phyloP scores from a whole-genome alignment of 441 rosid genomes.

The Aleurites moluccanus region DNA sequence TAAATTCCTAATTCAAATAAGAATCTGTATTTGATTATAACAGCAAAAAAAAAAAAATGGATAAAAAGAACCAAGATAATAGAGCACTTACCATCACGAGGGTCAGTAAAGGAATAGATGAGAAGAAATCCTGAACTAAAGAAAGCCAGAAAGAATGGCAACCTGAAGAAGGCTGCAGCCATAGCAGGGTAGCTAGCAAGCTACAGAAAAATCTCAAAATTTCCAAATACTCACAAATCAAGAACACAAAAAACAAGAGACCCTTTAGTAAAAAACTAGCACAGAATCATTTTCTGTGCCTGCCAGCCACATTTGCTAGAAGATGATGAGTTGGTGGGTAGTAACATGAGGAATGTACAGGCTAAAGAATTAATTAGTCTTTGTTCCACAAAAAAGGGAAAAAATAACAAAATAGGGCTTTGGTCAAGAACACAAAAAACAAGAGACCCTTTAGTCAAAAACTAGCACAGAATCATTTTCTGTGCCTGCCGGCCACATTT shows the following conservation, averaged over 20 bases:
- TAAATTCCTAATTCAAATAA: background rate
- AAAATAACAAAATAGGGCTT: background rate
- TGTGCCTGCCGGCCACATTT: constrained; percentile 17
- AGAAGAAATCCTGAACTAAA: constrained; percentile 30
- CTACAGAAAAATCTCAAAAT: background rate
- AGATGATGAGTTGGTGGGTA: background rate
- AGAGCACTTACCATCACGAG: constrained; percentile 54
- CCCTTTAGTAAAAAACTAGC: constrained; percentile 1
- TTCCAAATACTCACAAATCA: background rate
- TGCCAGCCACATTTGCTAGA: constrained; percentile 9
- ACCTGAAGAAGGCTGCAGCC: constrained; percentile 16
- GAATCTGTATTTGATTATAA: no score
- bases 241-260: background rate
- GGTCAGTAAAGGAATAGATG: constrained; percentile 56
- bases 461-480: background rate
- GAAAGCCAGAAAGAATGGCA: constrained; percentile 40
- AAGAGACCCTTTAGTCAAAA: background rate
- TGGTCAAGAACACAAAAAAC: constrained; percentile 21
- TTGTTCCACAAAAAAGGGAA: constrained; percentile 6
- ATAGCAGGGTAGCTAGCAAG: background rate
- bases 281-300: background rate
- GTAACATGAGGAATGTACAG: background rate
- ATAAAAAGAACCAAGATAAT: background rate
- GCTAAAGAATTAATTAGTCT: constrained; percentile 13
- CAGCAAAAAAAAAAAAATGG: background rate